These are phyloP conservation scores for Mrakia hoshinonis DNA, from an alignment of 768 basidiomycete genomes.

Conservation along the genomic window DNA sequence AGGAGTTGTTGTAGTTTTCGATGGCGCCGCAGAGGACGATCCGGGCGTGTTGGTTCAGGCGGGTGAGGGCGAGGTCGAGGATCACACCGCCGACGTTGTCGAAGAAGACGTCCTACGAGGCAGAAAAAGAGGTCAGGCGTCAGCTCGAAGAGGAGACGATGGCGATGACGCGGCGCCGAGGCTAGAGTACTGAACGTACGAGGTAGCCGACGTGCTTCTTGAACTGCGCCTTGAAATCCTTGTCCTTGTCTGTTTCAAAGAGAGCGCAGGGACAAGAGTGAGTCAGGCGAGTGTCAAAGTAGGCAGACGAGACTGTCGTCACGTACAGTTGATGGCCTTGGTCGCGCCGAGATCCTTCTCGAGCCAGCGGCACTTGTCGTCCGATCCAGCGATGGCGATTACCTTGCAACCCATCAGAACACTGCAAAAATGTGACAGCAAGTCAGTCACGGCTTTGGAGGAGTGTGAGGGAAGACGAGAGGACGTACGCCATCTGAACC, in stretches of 20 bases:
- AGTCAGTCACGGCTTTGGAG: neutral
- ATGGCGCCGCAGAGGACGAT: constrained; percentile 25
- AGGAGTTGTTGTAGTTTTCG: constrained; percentile 17
- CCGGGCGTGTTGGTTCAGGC: constrained; percentile 1
- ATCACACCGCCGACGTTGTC: constrained; percentile 43
- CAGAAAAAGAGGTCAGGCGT: neutral
- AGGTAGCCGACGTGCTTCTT: constrained; percentile 43
- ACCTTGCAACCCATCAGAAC: constrained; percentile 49
- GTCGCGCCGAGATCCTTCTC: constrained; percentile 64
- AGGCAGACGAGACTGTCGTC: neutral
- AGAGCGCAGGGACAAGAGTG: neutral
- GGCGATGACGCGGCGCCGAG: too few species aligned
- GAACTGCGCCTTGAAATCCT: constrained; percentile 58
- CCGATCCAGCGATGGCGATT: constrained; percentile 74
- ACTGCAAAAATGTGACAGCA: neutral
- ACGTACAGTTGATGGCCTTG: constrained; percentile 59
- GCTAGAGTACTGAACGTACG: neutral
- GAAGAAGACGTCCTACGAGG: constrained; percentile 24
- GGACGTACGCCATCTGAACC: constrained; percentile 3
- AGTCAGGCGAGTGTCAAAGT: neutral
- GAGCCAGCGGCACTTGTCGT: constrained; percentile 78
- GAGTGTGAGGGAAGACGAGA: neutral
- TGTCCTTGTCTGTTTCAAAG: constrained; percentile 17
- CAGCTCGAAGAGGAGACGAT: neutral
- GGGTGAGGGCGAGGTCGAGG: neutral